Base-by-base conservation (phyloP, 257 asterid genomes). In the Lycium ferocissimum region DNA sequence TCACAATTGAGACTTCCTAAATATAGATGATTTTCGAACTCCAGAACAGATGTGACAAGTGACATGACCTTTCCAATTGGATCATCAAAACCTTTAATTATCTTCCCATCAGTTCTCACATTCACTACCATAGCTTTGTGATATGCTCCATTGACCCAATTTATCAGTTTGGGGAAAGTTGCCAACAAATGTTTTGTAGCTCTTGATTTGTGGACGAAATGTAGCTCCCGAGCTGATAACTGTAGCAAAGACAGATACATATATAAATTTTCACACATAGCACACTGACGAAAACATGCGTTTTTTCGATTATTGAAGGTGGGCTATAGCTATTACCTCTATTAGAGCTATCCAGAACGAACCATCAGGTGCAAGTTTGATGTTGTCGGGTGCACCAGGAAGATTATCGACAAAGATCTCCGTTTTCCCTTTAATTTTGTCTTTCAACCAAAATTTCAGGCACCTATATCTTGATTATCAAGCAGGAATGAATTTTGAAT, bases 1-100 rank as follows among this genome's bases (percentile, higher is more conserved):
- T 91, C 86, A 13, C 85, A 86, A 17, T 85, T 85, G 57, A 95
- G 94, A 83, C 82, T 93, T 76, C 95, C 98, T 83, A 94, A 85
- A 83, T 95, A 95, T 3, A 95, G 70, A 88, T 92, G 90, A 17
- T 85, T 92, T 11, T 95, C 94, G 69, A 88, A 93, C 88, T 94
- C 98, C 8, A 95, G 81, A 0, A 89, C 97, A 82, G 96, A 91
- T 57, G 98, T 94, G 37, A 94, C 94, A 33, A 91, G 88, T 22
- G 85, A 86, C 91, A 93, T 89, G 57, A 90, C 92, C 35, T 92
- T 86, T 51, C 96, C 96, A 0, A 89, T 89, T 9, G 97, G 97
- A 88, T 94, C 98, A 61, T 89, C 92, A 13, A 92, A 89, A 2
- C 92, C 87, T 87, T 88, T 89, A 14, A 86, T 66, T 9, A 91